phyloP scores from a whole-genome alignment of 495 filamentous ascomycete species.

The Aspergillus hancockii region DNA sequence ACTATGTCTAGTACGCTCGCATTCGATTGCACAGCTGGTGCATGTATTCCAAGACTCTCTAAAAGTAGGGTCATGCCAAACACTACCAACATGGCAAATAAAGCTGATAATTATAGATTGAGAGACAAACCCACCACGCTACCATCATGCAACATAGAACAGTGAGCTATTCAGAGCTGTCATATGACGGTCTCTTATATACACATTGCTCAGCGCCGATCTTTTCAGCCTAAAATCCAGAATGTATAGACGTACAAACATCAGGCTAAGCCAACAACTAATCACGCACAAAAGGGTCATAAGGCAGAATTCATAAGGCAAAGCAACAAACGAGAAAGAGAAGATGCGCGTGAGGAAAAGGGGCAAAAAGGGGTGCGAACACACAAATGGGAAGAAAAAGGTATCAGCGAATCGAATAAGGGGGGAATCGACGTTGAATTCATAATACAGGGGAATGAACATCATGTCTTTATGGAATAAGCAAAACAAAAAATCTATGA shows the following conservation, averaged over 20 bases:
- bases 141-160: background rate
- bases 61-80: background rate
- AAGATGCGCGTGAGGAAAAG: conserved; percentile 8
- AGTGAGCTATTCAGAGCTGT: background rate
- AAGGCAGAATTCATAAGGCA: conserved; percentile 21
- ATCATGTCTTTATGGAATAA: conserved; percentile 32
- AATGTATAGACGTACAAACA: conserved; percentile 16
- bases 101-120: background rate
- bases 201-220: conserved; percentile 3
- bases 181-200: conserved; percentile 1
- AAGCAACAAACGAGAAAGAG: conserved; percentile 8
- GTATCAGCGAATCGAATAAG: conserved; percentile 19
- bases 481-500: conserved; percentile 14
- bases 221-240: background rate
- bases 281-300: conserved; percentile 19
- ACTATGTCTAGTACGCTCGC: no score
- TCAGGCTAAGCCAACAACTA: conserved; percentile 11
- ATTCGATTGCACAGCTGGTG: background rate
- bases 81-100: background rate
- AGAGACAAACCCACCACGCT: background rate
- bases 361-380: conserved; percentile 12
- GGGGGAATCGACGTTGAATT: conserved; percentile 47
- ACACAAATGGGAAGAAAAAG: conserved; percentile 23
- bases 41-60: background rate
- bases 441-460: conserved; percentile 55